Evolutionary conservation across 441 rosid genomes (phyloP), one percentile per base, ranked within the genome.

Genomic region (Gossypium davidsonii): DNA sequence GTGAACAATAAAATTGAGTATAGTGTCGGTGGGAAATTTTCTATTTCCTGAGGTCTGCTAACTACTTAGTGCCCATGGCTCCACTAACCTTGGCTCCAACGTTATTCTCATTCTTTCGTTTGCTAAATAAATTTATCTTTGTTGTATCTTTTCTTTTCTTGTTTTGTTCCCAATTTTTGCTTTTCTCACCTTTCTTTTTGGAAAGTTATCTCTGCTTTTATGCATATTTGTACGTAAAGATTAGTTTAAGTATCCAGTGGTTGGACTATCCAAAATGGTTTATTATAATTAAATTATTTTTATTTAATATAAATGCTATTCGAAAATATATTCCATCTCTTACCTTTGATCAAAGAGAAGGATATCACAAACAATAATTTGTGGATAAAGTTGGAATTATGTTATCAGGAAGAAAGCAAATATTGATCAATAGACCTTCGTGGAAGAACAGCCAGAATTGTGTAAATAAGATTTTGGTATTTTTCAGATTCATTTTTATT

Each of bases 1-100:
- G 46, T 39, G 44, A 39, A 3, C 21, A 55, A 20, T 20, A 18
- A 9, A 39, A 18, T n/a, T 17, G 11, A 63, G 2, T 3, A 9
- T n/a, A 1, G 71, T 49, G 71, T 67, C 71, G 71, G 58, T 67
- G 58, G 58, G 44, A 49, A 23, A 1, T 66, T 46, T 23, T 48
- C 7, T 12, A 11, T 14, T 66, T 12, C 70, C 3, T 23, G 11
- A 11, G 26, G 28, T 15, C 11, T 39, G 46, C 61, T 0, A 15
- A 15, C 48, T 37, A 15, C 2, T 12, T 6, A 28, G 12, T 15
- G 21, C 51, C 39, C 14, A 4, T 46, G 71, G 57, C 71, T 48
- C 57, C 71, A 67, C 71, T 48, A 67, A 21, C 39, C 71, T 48
- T 25, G 71, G 39, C 3, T 25, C 4, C 12, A 25, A 67, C 3